Conservation (phyloP, 768 basidiomycete species). For the Mycena vulgaris region DNA sequence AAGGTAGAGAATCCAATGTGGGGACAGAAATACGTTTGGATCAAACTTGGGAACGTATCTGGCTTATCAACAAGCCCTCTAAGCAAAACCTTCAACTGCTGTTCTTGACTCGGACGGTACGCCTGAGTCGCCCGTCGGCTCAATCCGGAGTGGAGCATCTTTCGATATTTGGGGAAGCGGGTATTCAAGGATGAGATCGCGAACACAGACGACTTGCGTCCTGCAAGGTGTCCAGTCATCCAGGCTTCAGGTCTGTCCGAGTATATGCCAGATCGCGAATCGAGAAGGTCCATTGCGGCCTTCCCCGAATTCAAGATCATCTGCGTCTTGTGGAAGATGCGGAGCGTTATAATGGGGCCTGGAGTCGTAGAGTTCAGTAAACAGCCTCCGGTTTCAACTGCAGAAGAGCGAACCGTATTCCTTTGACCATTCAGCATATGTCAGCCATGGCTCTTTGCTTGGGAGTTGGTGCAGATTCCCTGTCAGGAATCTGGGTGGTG, state of each 20-base stretch:
- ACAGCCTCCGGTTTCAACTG: no score
- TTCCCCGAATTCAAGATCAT: slow-evolving; percentile 64
- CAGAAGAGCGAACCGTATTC: no score
- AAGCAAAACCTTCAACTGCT: slow-evolving; percentile 49
- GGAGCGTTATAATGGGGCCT: slow-evolving; percentile 60
- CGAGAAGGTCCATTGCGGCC: slow-evolving; percentile 62
- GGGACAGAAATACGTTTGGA: background rate
- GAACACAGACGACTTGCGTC: slow-evolving; percentile 51
- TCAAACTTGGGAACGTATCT: slow-evolving; percentile 28
- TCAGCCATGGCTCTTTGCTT: slow-evolving; percentile 36
- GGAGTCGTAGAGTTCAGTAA: no score
- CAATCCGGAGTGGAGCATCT: slow-evolving; percentile 53
- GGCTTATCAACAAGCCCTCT: slow-evolving; percentile 48
- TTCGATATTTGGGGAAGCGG: slow-evolving; percentile 54
- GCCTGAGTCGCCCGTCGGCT: slow-evolving; percentile 51
- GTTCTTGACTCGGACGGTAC: slow-evolving; percentile 50
- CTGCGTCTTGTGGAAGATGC: slow-evolving; percentile 54
- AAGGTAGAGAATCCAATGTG: slow-evolving; percentile 43
- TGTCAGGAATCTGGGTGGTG: slow-evolving; percentile 39
- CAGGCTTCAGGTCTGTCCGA: slow-evolving; percentile 60
- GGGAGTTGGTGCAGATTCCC: slow-evolving; percentile 48
- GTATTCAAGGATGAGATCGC: slow-evolving; percentile 47
- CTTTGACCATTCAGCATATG: slow-evolving; percentile 40
- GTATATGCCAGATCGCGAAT: slow-evolving; percentile 59
- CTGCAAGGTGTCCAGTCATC: slow-evolving; percentile 51